phyloP scores from a whole-genome alignment of 108 stramenopile species.

The Chaetoceros tenuissimus region DNA sequence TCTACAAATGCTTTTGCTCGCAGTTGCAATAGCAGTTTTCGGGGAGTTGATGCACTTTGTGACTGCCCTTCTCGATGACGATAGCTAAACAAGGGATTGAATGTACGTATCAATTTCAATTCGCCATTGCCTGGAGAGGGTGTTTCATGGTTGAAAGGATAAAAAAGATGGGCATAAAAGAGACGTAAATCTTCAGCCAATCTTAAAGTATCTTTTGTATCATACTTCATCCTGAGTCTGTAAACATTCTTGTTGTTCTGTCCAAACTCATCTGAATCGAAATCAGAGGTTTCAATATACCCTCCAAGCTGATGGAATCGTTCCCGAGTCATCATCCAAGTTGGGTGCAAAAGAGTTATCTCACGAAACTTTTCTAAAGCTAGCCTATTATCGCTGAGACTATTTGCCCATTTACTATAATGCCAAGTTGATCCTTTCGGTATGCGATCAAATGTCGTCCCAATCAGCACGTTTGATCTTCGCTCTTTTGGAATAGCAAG shows the following conservation, averaged over 20 bases:
- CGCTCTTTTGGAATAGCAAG: constrained; percentile 21
- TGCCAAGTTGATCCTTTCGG: constrained; percentile 84
- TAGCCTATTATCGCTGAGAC: constrained; percentile 58
- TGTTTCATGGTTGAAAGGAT: no score
- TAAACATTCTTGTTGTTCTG: constrained; percentile 8
- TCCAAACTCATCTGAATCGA: not conserved
- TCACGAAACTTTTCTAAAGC: constrained; percentile 77
- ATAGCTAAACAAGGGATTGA: constrained; percentile 60
- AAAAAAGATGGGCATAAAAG: constrained; percentile 71
- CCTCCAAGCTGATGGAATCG: constrained; percentile 62
- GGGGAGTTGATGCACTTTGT: constrained; percentile 71
- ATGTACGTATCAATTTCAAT: constrained; percentile 38
- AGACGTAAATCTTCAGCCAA: constrained; percentile 86
- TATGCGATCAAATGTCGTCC: constrained; percentile 71
- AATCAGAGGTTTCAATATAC: constrained; percentile 57
- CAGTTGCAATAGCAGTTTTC: constrained; percentile 63
- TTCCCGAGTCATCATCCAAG: constrained; percentile 60
- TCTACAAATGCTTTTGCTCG: constrained; percentile 66
- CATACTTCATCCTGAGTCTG: constrained; percentile 33
- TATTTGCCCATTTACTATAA: constrained; percentile 83
- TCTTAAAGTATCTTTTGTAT: constrained; percentile 33
- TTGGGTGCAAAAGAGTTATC: constrained; percentile 84
- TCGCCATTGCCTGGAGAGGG: constrained; percentile 40
- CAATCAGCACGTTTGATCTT: constrained; percentile 47
- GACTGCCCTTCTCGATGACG: constrained; percentile 63